Base-by-base conservation (phyloP, 1,139 yeast species). In the Pichia sorboxylosa region DNA sequence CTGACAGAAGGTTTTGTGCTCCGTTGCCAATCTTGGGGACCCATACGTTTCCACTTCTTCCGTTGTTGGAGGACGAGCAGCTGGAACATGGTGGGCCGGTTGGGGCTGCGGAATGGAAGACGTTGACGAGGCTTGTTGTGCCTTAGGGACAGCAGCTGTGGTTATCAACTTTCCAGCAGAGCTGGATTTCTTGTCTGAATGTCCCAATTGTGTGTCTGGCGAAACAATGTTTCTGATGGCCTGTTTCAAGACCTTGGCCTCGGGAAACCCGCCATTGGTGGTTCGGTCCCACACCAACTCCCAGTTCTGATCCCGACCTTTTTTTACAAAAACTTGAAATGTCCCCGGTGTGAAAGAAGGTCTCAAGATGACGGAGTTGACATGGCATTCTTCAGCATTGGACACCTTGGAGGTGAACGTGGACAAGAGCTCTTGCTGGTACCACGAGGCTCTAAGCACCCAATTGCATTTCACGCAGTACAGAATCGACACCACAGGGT, bases 381-480 rank as follows among this genome's bases (percentile, higher is more conserved):
- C 38, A 1, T 41, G 27, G 4, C 49, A 31, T 22, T 38, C 40
- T n/a, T 29, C 28, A 4, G 29, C 30, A 6, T 31, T 30, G 9
- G 31, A 27, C 6, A 39, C 40, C 26, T 36, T 59, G 53, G 37
- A 56, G 46, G 33, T 69, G 48, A 73, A 75, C 0, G 83, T 75
- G 36, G 72, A 72, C 20, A 74, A 51, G 3, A 75, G 57, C 49
- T 74, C 83, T 46, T 74, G 82, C 17, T 66, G 58, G 39, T 72
- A 73, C 82, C 82, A 75, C 0, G 74, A 64, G 2, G 81, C 78
- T n/a, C 83, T 55, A 18, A 74, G 57, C 42, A 70, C 67, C 82
- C 82, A 74, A 40, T 70, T 67, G 54, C 82, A 74, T 45, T 61
- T 64, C 13, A 73, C 70, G 47, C 82, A 74, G 49, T 72, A 74